Evolutionary conservation across 768 basidiomycete genomes (phyloP).

Genomic region (Holtermannia corniformis): DNA sequence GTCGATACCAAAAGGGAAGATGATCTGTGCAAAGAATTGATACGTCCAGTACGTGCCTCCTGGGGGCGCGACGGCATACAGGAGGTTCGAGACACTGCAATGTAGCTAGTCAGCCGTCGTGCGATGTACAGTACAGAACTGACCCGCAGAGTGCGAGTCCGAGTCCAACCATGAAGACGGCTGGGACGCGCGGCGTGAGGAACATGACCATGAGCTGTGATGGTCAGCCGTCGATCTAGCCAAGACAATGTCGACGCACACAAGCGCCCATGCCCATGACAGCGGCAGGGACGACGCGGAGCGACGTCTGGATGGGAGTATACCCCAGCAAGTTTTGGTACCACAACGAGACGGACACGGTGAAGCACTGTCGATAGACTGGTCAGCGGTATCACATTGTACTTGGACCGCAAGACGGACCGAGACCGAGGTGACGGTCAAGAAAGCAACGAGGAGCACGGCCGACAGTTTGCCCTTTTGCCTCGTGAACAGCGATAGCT

Average conservation of each 20-base stretch:
- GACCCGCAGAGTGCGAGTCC: constrained; percentile 6
- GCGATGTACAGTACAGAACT: background rate
- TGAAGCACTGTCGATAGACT: constrained; percentile 8
- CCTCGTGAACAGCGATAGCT: constrained; percentile 17
- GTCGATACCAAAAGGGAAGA: constrained; percentile 22
- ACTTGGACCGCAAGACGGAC: too few species aligned
- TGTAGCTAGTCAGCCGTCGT: background rate
- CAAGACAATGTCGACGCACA: constrained; percentile 1
- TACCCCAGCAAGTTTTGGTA: constrained; percentile 23
- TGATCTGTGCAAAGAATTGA: constrained; percentile 17
- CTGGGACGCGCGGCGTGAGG: constrained; percentile 12
- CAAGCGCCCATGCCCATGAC: constrained; percentile 11
- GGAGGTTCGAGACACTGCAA: constrained; percentile 2
- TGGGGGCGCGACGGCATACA: constrained; percentile 22
- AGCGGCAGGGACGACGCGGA: constrained; percentile 11
- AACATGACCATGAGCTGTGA: constrained; percentile 3
- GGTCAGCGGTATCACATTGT: background rate
- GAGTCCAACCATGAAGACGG: constrained; percentile 11
- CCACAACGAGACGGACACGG: constrained; percentile 16
- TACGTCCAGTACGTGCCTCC: constrained; percentile 23
- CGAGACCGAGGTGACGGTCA: constrained; percentile 3
- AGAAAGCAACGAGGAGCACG: constrained; percentile 11
- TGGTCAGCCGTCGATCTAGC: background rate
- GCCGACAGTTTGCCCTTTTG: constrained; percentile 9
- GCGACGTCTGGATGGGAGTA: constrained; percentile 10